Conservation (phyloP, 352 stramenopile genomes). For the Phytophthora hibernalis region DNA sequence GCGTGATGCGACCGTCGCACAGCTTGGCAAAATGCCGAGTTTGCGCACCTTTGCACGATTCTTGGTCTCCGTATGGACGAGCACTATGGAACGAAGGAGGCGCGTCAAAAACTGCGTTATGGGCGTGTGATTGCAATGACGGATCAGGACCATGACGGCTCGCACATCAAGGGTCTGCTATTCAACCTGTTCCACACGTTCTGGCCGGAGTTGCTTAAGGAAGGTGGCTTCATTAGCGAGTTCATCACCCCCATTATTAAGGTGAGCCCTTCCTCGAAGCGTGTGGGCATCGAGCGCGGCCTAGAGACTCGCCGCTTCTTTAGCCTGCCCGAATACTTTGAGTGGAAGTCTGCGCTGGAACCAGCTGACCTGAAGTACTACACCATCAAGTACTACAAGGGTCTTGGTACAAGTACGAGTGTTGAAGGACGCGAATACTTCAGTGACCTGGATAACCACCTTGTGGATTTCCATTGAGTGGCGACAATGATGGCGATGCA, state of each 20-base stretch:
- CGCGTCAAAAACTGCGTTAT: constrained; percentile 94
- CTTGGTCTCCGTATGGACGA: constrained; percentile 97
- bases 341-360: constrained; percentile 90
- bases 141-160: constrained; percentile 99
- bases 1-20: constrained; percentile 79
- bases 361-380: constrained; percentile 86
- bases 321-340: constrained; percentile 96
- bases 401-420: constrained; percentile 98
- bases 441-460: constrained; percentile 93
- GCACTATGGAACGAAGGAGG: constrained; percentile 93
- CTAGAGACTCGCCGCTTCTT: constrained; percentile 93
- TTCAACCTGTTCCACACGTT: constrained; percentile 99
- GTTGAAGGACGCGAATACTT: constrained; percentile 99
- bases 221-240: constrained; percentile 96
- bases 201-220: constrained; percentile 96
- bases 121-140: constrained; percentile 99
- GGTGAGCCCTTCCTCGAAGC: constrained; percentile 70
- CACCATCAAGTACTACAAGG: constrained; percentile 99
- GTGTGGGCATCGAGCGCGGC: constrained; percentile 66
- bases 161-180: constrained; percentile 99
- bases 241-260: constrained; percentile 99
- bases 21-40: constrained; percentile 96
- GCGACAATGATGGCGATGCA: constrained; percentile 87
- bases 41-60: constrained; percentile 97
- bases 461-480: constrained; percentile 91